Base-by-base conservation (phyloP, 1,284 basidiomycete species). In the Violaceomyces palustris region DNA sequence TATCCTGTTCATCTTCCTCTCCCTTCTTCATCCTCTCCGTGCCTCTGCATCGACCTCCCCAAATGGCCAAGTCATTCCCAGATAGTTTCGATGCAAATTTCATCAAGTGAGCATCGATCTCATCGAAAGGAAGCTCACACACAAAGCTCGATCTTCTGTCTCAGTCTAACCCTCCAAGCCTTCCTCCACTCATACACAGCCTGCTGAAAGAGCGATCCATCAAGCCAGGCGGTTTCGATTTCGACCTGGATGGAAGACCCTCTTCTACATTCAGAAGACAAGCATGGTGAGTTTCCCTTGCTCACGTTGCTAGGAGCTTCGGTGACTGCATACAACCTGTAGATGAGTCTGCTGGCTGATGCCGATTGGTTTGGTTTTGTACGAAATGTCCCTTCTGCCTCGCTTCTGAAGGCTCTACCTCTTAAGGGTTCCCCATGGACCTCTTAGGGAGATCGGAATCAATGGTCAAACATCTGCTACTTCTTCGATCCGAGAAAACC, bases 281-380 rank as follows among this genome's bases (percentile, higher is more conserved):
- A 9, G 38, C 38, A 19, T 39, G 38, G 38, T 39, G 14, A 29
- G 38, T 39, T 22, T 4, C n/a, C n/a, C n/a, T n/a, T n/a, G n/a
- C n/a, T n/a, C n/a, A n/a, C n/a, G n/a, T n/a, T n/a, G n/a, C n/a
- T 12, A 35, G 8, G 25, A 6, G 34, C 15, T 14, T 17, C 25
- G 18, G 25, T 12, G 17, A 22, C 26, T 6, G 22, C 22, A n/a
- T 4, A n/a, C 4, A 38, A 11, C 14, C 25, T 19, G 5, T 4
- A 17, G 12, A 17, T 11, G 25, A 17, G 4, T 4, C 6, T 14
- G 22, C 6, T 17, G 4, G 22, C 34, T 23, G 25, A 35, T 4
- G 18, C 18, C 12, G 5, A 19, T 17, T 4, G 6, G 4, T 4
- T 35, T 14, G 17, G 14, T 15, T 15, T 15, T 9, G 10, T 7